A percentile compares a stretch with the other conserved stretches of the same genome.
phyloP scores from a whole-genome alignment of 352 stramenopile species.

The Globisporangium carolinianum region DNA sequence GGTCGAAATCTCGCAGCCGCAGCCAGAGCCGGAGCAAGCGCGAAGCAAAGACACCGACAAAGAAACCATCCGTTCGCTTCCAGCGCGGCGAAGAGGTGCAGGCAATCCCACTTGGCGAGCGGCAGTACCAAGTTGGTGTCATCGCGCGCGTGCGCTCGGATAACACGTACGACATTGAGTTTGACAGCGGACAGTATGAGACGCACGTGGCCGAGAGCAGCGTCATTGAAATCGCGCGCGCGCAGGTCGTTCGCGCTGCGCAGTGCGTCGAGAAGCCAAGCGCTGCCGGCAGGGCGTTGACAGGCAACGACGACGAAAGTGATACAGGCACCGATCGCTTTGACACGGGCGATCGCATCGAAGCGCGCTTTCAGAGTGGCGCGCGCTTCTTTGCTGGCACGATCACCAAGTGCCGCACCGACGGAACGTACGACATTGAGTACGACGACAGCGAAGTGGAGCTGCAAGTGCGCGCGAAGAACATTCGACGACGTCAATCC shows the following conservation, averaged over 20 bases:
- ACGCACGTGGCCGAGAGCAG: constrained; percentile 45
- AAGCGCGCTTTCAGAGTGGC: constrained; percentile 33
- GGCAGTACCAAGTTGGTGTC: constrained; percentile 41
- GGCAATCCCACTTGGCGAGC: constrained; percentile 38
- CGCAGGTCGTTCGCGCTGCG: constrained; percentile 25
- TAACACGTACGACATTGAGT: constrained; percentile 62
- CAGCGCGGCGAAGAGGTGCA: constrained; percentile 54
- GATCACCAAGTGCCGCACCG: constrained; percentile 31
- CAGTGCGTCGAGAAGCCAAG: constrained; percentile 10
- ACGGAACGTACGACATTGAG: constrained; percentile 38
- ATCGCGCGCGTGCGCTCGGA: constrained; percentile 43
- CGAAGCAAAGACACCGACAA: constrained; percentile 12
- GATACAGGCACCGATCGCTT: constrained; percentile 6
- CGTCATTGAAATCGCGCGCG: constrained; percentile 32
- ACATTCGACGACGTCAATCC: constrained; percentile 23
- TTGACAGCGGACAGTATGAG: constrained; percentile 49
- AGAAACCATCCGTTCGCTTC: constrained; percentile 19
- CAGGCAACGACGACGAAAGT: constrained; percentile 14
- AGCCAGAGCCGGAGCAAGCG: constrained; percentile 10
- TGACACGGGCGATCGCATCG: constrained; percentile 33
- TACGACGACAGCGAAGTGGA: constrained; percentile 65
- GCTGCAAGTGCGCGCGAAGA: constrained; percentile 32
- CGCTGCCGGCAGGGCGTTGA: constrained; percentile 1
- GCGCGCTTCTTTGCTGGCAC: constrained; percentile 34
- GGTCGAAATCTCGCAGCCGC: constrained; percentile 16